phyloP scores from a whole-genome alignment of 805 yeast species.

The Metschnikowia dekortorum region DNA sequence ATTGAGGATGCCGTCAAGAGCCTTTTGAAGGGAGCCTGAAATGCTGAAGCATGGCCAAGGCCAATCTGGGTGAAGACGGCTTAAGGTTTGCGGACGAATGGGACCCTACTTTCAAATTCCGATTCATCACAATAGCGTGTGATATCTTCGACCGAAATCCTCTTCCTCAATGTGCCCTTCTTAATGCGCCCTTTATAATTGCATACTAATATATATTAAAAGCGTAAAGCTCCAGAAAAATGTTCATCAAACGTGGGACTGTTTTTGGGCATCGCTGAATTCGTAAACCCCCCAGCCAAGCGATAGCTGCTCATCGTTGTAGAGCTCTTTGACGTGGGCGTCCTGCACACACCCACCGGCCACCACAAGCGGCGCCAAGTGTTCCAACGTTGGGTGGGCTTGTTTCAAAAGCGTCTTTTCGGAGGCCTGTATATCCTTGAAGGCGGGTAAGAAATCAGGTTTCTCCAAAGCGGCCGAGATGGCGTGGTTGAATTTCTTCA shows the following conservation, averaged over 20 bases:
- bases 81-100: no score
- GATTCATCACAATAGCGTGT: no score
- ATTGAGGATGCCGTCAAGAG: conserved; percentile 37
- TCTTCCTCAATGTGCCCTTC: background rate
- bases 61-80: no score
- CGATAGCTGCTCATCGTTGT: conserved; percentile 40
- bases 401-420: conserved; percentile 32
- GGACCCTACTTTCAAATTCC: no score
- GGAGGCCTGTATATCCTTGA: conserved; percentile 32
- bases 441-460: conserved; percentile 28
- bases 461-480: conserved; percentile 34
- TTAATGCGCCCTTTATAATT: background rate
- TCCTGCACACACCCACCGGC: conserved; percentile 39
- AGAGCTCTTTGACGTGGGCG: conserved; percentile 38
- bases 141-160: no score
- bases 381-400: conserved; percentile 79
- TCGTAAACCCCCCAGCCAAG: conserved; percentile 71
- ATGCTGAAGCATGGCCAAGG: no score
- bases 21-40: conserved; percentile 29
- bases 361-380: conserved; percentile 63
- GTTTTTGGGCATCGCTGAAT: conserved; percentile 24
- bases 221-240: background rate
- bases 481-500: conserved; percentile 45
- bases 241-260: no score
- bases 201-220: background rate